Evolutionary conservation across 2,329 filamentous ascomycete species (phyloP), one percentile per base, ranked within the genome.

Genomic region (Emericellopsis atlantica): DNA sequence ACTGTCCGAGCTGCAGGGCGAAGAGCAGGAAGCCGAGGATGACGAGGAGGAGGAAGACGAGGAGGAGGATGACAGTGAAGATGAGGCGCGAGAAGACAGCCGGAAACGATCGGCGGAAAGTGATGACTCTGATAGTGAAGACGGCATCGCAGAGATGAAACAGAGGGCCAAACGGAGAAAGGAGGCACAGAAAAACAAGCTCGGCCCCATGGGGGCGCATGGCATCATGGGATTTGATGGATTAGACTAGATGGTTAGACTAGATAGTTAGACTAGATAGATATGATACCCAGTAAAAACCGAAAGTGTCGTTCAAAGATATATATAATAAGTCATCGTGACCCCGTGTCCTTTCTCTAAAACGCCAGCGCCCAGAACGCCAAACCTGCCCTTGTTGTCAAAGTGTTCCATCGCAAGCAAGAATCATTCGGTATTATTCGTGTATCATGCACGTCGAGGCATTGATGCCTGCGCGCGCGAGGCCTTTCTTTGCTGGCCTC

Each of bases 1-100:
- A 55, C 74, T 81, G 45, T 66, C 73, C n/a, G 67, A 66, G 43
- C 57, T 69, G 3, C 69, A 72, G 18, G 67, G 64, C 2, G 52
- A 56, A 24, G 62, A 61, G 0, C 66, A 67, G 0, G 60, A 61
- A 0, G 67, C 70, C 11, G 65, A 67, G 9, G 64, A 65, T 4
- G 61, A 61, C 1, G 58, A 61, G 9, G 53, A 62, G 22, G 64
- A 66, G n/a, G 65, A 67, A 1, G 67, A 67, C 50, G 54, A 66
- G 48, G 57, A 70, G 55, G 62, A 64, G 46, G 51, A 58, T 46
- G 52, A 66, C 18, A 35, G 39, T 18, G 36, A 21, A 9, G 31
- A 16, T 8, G 26, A 29, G 4, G 9, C 26, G 6, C 9, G 6
- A 3, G 26, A 29, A 12, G 33, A 16, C 11, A 35, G 39, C 34